Base-by-base conservation (phyloP, 179 eudicot species). In the Sideroxylon spinosum region DNA sequence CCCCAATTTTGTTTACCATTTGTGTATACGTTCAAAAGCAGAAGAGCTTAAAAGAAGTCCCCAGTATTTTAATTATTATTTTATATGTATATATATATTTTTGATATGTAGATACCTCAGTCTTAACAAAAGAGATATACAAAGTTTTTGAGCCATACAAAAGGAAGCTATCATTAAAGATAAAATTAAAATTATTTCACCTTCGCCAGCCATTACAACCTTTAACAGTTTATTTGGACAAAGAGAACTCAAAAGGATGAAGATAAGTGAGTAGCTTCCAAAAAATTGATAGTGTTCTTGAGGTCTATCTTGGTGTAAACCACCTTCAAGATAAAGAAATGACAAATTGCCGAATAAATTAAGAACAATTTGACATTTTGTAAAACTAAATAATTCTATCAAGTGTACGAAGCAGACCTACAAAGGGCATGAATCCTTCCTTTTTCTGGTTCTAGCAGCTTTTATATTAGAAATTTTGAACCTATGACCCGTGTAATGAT, bases 231-330 rank as follows among this genome's bases (percentile, higher is more conserved):
- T 96, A 46, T 81, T 77, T 48, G 98, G 98, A 60, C 97, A 93
- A 11, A 93, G 86, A 63, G 88, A 82, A 84, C 82, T 81, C 91
- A 86, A 82, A 96, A 96, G 73, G 84, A 85, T 2, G 98, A 89
- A 76, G 98, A 96, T 57, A 96, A 85, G 44, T 78, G 83, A 86
- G 95, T 97, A 84, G 99, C 99, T 82, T 96, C 99, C 83, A 94
- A 75, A 78, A 81, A 96, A 65, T 88, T 91, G 26, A 76, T 84
- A 3, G 98, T 89, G 79, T 86, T 89, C 3, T 96, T 98, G 81
- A 96, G 91, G 80, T 96, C 97, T 32, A 98, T 98, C 84, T 98
- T 94, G 17, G 88, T 83, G 83, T 97, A 94, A 68, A 91, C 94
- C 75, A 93, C 98, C 98, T 96, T 81, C n/a, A 65, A 66, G 55